Base-by-base conservation (phyloP, 2,329 filamentous ascomycete genomes). In the Pseudogymnoascus sp. region DNA sequence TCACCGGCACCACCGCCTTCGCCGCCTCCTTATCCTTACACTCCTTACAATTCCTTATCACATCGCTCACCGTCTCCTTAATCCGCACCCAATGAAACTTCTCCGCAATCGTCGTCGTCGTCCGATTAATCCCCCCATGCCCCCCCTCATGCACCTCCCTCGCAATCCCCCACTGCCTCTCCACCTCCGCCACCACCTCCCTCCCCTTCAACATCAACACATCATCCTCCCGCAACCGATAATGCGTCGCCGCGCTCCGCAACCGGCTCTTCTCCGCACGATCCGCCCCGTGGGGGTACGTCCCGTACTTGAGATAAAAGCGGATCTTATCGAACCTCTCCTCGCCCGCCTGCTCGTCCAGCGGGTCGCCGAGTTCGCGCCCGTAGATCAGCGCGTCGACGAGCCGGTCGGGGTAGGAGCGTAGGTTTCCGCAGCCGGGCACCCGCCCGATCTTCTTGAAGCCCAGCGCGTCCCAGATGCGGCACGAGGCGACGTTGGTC, bases 321-420 rank as follows among this genome's bases (percentile, higher is more conserved):
- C 93, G 89, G 75, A 98, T 98, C 82, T 97, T 97, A 81, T 97
- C 93, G 81, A 98, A 98, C 70, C 95, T 90, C 79, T 97, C 93
- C 80, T 97, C 93, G 75, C 89, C 93, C 71, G 93, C 89, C 74
- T 90, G 88, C 75, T 95, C 90, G 73, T 95, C 91, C 70, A 83
- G 84, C 70, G 91, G 88, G 38, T 79, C 69, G 6, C 70, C 71
- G 4, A 74, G 67, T 35, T 88, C 85, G 62, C 85, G 82, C 35
- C 88, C 88, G 70, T 84, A 85, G 59, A 85, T 84, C 61, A 85
- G 84, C 19, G 82, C 83, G 71, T 85, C 83, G 19, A 85, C 80
- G 5, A 78, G 76, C 65, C 83, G 78, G 7, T 76, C 77, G 1
- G 81, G 81, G 53, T 79, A 77, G 7, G 79, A 81, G 61, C 81